Evolutionary conservation across 2,329 filamentous ascomycete genomes (phyloP), one percentile per base, ranked within the genome.

Genomic region (Pseudomassariella vexata): DNA sequence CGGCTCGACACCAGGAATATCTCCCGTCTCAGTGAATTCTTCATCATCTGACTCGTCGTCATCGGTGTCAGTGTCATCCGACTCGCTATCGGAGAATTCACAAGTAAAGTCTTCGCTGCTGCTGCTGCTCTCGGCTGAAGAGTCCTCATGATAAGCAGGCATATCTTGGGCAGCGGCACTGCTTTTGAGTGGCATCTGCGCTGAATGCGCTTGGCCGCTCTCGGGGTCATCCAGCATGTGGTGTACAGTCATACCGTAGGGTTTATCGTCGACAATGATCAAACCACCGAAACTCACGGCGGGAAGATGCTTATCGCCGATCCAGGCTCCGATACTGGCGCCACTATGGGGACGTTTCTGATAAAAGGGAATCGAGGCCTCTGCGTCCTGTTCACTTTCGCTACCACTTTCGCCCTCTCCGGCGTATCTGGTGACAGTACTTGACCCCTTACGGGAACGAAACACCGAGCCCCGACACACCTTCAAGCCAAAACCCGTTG

Each of bases 231-330:
- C 90, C 3, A 96, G 75, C 79, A 96, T 90, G 56, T 96, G 90
- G 50, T 96, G 90, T 0, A 96, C 90, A 15, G 87, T 95, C 85
- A 96, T 92, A 9, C 90, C 90, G 49, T 88, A 92, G 0, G 85
- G 77, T 54, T 83, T 79, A 34, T 84, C 79, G 50, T 96, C 88
- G 2, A 96, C 78, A 19, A 92, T 64, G 24, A 96, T 78, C 4
- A 95, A 71, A 7, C 90, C 90, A 9, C 90, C 90, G 45, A 94
- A 88, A 19, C 87, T 94, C 3, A 94, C 90, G 2, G 90, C 87
- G 5, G 89, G 88, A 3, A 95, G 66, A 51, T 95, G 90, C 26
- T 85, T 79, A 42, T 88, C 78, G 36, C 85, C 83, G 30, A 85
- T 79, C 68, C 86, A 95, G 1, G 89, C 89, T 6, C 90, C 90